Evolutionary conservation across 1,284 basidiomycete genomes (phyloP).

Genomic region (Malassezia globosa): DNA sequence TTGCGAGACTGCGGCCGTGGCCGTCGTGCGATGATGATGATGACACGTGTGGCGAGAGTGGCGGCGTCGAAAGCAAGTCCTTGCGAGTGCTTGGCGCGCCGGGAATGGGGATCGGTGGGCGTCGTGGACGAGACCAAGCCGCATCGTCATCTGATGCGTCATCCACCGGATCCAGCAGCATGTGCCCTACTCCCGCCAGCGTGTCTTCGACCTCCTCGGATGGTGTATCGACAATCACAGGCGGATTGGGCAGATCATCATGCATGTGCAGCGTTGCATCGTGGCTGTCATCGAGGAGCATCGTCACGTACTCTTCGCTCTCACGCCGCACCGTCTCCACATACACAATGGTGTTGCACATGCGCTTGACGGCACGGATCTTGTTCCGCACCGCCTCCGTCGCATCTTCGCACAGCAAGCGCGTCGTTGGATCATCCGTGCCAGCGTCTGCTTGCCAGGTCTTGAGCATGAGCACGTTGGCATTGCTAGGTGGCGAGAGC

Average conservation of each 20-base stretch:
- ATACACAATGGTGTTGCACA: slow-evolving; percentile 96
- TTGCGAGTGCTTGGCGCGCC: background rate
- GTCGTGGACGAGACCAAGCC: background rate
- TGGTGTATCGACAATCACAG: background rate
- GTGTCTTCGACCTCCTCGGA: background rate
- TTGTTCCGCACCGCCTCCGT: slow-evolving; percentile 82
- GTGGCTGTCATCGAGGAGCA: slow-evolving; percentile 49
- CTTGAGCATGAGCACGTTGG: slow-evolving; percentile 14
- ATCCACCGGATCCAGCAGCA: slow-evolving; percentile 7
- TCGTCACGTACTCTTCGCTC: slow-evolving; percentile 79
- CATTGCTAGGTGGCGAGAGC: slow-evolving; percentile 54
- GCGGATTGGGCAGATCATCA: slow-evolving; percentile 18
- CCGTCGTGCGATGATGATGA: slow-evolving; percentile 1
- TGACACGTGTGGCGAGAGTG: slow-evolving; percentile 30
- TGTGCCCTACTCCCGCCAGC: background rate
- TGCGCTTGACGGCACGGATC: slow-evolving; percentile 83
- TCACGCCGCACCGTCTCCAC: slow-evolving; percentile 92
- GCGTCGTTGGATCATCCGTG: slow-evolving; percentile 65
- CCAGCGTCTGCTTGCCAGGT: background rate
- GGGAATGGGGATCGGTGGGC: slow-evolving; percentile 14
- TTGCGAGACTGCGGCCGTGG: background rate
- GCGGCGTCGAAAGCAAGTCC: slow-evolving; percentile 24
- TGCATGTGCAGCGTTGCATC: background rate
- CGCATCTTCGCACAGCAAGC: slow-evolving; percentile 69
- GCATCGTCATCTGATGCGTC: background rate